Conservation (phyloP, 345 rosid genomes). For the Lenwebbia sp. region DNA sequence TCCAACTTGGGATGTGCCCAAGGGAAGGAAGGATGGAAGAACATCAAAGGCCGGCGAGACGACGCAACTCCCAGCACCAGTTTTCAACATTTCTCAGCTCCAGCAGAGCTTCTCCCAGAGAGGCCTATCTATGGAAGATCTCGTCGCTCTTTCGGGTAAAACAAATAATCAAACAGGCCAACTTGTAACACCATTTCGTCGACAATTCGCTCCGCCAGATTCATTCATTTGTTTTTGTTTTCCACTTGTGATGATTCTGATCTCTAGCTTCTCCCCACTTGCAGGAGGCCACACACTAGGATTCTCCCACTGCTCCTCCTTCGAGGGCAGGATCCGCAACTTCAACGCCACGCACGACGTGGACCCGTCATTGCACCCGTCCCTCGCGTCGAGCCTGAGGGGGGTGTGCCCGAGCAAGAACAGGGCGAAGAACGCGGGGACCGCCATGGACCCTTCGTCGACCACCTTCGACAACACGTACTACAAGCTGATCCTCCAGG, state of each 20-base stretch:
- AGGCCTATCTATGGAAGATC: conserved; percentile 68
- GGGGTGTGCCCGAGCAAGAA: conserved; percentile 48
- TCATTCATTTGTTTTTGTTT: conserved; percentile 7
- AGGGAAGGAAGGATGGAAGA: conserved; percentile 86
- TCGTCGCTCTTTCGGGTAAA: conserved; percentile 73
- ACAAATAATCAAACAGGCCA: background rate
- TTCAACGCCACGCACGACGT: conserved; percentile 46
- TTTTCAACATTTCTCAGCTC: conserved; percentile 64
- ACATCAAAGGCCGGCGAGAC: conserved; percentile 76
- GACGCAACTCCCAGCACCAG: conserved; percentile 71
- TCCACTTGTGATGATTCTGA: background rate
- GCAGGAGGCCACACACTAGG: conserved; percentile 87
- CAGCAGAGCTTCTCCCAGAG: conserved; percentile 70
- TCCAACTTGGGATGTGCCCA: conserved; percentile 83
- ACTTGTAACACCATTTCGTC: background rate
- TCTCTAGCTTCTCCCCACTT: background rate
- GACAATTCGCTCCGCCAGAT: background rate
- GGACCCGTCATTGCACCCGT: conserved; percentile 58
- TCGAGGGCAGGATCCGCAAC: conserved; percentile 71
- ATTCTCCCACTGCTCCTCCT: conserved; percentile 82
- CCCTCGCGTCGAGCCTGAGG: conserved; percentile 44
- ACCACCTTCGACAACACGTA: conserved; percentile 55
- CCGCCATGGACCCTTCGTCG: conserved; percentile 40
- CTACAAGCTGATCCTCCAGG: conserved; percentile 59
- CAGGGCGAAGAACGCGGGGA: conserved; percentile 57